phyloP scores from a whole-genome alignment of 1,284 basidiomycete genomes.

The Austroboletus niveus region DNA sequence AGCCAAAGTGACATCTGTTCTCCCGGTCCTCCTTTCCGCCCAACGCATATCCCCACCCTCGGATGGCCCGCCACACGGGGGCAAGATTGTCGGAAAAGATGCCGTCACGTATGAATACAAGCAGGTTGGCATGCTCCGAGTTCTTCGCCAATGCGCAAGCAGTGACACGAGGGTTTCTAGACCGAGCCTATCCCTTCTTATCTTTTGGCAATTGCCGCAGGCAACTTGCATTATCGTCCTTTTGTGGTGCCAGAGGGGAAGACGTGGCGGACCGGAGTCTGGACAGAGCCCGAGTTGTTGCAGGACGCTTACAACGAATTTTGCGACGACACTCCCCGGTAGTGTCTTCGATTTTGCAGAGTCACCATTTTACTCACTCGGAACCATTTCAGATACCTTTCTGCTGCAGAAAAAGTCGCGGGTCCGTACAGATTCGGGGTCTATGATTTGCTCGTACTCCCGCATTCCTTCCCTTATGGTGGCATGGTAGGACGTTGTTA shows the following conservation, averaged over 20 bases:
- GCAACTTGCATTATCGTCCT: constrained; percentile 72
- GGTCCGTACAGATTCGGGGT: constrained; percentile 84
- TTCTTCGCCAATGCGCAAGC: neutral
- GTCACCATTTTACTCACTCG: neutral
- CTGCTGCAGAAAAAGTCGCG: constrained; percentile 73
- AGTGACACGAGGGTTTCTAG: constrained; percentile 37
- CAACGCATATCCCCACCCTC: constrained; percentile 73
- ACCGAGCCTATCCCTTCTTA: constrained; percentile 84
- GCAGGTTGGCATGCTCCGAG: constrained; percentile 48
- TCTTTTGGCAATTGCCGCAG: constrained; percentile 83
- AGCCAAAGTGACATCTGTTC: constrained; percentile 69
- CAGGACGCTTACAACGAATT: constrained; percentile 87
- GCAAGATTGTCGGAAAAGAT: constrained; percentile 71
- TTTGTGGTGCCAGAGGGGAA: constrained; percentile 63
- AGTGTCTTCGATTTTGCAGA: constrained; percentile 27
- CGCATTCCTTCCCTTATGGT: constrained; percentile 92
- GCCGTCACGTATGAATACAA: constrained; percentile 64
- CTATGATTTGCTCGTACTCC: constrained; percentile 90
- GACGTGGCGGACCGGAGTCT: constrained; percentile 79
- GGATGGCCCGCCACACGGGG: constrained; percentile 63
- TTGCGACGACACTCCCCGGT: constrained; percentile 75
- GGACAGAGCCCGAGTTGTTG: constrained; percentile 87
- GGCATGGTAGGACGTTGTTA: constrained; percentile 61
- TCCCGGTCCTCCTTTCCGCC: constrained; percentile 86
- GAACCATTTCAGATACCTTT: constrained; percentile 56